A percentile compares a stretch with the other conserved stretches of the same genome.
Conservation (phyloP, 495 filamentous ascomycete genomes). For the Hypoxylon trugodes region DNA sequence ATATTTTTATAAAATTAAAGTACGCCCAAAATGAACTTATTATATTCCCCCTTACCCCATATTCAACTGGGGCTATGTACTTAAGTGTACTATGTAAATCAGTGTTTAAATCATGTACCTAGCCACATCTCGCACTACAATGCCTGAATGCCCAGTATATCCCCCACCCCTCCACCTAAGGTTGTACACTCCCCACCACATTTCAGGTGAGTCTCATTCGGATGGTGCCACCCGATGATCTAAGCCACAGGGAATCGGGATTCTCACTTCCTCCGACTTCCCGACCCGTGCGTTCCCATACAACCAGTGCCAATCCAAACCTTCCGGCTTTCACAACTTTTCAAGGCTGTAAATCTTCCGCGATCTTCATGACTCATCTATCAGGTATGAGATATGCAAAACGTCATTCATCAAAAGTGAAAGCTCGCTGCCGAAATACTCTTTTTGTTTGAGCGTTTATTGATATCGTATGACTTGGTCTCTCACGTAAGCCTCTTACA, state of each 20-base stretch:
- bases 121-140: neutral
- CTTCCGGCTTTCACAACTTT: neutral
- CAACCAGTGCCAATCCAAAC: neutral
- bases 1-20: neutral
- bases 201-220: neutral
- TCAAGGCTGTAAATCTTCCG: too few relatives aligned
- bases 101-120: neutral
- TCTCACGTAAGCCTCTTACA: conserved; percentile 26
- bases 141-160: too few relatives aligned
- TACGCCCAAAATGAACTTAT: too few relatives aligned
- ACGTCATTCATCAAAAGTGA: too few relatives aligned
- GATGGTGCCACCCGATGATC: neutral
- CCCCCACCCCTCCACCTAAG: neutral
- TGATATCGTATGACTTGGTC: too few relatives aligned
- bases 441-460: too few relatives aligned
- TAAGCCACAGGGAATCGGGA: conserved; percentile 17
- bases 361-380: neutral
- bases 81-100: too few relatives aligned
- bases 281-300: neutral
- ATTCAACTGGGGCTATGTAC: too few relatives aligned
- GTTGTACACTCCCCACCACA: conserved; percentile 1
- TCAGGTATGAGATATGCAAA: too few relatives aligned
- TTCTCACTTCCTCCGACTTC: conserved; percentile 16
- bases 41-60: too few relatives aligned
- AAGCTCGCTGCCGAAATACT: too few relatives aligned